Conservation (phyloP, 768 basidiomycete species). For the Albatrellus ellisii region DNA sequence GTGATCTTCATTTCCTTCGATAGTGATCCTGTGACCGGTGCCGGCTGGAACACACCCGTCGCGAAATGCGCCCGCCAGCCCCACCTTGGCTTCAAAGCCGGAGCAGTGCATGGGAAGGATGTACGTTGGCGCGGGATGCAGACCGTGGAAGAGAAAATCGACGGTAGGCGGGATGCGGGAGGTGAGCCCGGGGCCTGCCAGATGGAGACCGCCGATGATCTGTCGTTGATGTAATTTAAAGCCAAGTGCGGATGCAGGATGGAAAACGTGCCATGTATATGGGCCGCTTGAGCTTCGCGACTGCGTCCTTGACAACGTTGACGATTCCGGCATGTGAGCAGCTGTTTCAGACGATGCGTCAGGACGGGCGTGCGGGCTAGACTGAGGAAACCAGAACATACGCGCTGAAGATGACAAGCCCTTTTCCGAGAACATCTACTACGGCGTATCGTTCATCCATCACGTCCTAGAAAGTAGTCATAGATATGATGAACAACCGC, state of each 20-base stretch:
- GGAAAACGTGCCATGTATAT: slow-evolving; percentile 50
- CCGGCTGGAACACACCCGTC: slow-evolving; percentile 70
- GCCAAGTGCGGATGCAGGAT: neutral
- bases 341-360: slow-evolving; percentile 16
- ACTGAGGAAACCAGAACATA: slow-evolving; percentile 23
- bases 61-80: slow-evolving; percentile 54
- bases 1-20: slow-evolving; percentile 32
- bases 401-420: slow-evolving; percentile 76
- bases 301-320: slow-evolving; percentile 66
- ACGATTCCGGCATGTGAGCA: slow-evolving; percentile 78
- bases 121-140: slow-evolving; percentile 53
- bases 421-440: slow-evolving; percentile 71
- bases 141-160: slow-evolving; percentile 45
- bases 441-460: slow-evolving; percentile 76
- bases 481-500: no score
- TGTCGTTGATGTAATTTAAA: slow-evolving; percentile 20
- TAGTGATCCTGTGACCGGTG: slow-evolving; percentile 50
- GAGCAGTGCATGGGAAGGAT: slow-evolving; percentile 80
- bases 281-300: slow-evolving; percentile 47
- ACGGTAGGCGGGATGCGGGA: slow-evolving; percentile 58
- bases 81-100: slow-evolving; percentile 65
- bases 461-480: slow-evolving; percentile 62
- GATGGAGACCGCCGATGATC: slow-evolving; percentile 75
- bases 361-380: neutral
- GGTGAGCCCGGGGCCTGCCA: slow-evolving; percentile 56